Evolutionary conservation across 1,139 yeast genomes (phyloP).

Genomic region (Nadsonia commutata): DNA sequence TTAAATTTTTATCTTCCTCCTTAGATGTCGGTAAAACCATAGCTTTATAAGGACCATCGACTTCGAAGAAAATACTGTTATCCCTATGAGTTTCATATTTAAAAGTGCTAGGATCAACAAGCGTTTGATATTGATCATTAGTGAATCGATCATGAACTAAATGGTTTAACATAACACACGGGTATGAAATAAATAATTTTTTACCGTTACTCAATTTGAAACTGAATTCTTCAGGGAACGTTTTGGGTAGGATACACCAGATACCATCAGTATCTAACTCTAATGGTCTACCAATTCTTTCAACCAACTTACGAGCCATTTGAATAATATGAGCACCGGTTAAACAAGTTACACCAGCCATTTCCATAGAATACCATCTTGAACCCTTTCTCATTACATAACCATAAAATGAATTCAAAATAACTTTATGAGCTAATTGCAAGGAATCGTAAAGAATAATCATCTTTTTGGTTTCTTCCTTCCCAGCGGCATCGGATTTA

Average conservation of each 20-base stretch:
- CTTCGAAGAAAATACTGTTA: slow-evolving; percentile 92
- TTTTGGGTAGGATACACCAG: slow-evolving; percentile 91
- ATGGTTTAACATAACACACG: slow-evolving; percentile 93
- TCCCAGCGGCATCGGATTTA: slow-evolving; percentile 39
- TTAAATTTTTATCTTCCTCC: slow-evolving; percentile 93
- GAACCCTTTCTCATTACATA: slow-evolving; percentile 99
- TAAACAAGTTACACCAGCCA: slow-evolving; percentile 98
- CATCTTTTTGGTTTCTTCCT: slow-evolving; percentile 86
- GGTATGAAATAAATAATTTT: slow-evolving; percentile 66
- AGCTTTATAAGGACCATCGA: slow-evolving; percentile 96
- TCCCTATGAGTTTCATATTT: slow-evolving; percentile 71
- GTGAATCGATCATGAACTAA: slow-evolving; percentile 84
- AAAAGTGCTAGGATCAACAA: slow-evolving; percentile 52
- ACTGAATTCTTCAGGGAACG: slow-evolving; percentile 81
- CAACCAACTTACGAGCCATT: slow-evolving; percentile 90
- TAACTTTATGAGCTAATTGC: slow-evolving; percentile 94
- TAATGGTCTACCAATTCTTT: slow-evolving; percentile 84
- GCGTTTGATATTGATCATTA: slow-evolving; percentile 84
- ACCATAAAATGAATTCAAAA: slow-evolving; percentile 92
- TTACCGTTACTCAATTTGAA: slow-evolving; percentile 68
- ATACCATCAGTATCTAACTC: slow-evolving; percentile 98
- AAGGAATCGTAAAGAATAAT: slow-evolving; percentile 86
- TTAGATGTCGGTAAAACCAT: slow-evolving; percentile 95
- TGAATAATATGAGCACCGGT: slow-evolving; percentile 98
- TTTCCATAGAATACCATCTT: slow-evolving; percentile 98